Evolutionary conservation across 441 rosid genomes (phyloP), one percentile per base, ranked within the genome.

Genomic region (Pelargonium cotyledonis): DNA sequence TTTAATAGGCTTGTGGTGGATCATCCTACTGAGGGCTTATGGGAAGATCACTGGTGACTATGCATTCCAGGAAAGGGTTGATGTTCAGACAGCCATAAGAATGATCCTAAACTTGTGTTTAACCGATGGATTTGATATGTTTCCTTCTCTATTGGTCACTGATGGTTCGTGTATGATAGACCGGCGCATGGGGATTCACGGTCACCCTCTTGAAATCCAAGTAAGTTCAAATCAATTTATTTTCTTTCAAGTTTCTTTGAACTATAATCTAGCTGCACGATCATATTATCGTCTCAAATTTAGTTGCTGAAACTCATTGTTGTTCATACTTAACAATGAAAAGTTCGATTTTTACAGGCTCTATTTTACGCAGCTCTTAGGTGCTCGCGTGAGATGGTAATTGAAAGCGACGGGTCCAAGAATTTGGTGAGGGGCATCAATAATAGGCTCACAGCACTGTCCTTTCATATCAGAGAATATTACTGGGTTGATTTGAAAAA

Each of bases 81-180:
- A 93, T 77, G 97, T 93, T 70, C 98, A 89, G 72, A 93, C 98
- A 77, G 98, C 97, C 62, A 88, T 93, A 69, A 93, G 87, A 78
- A 89, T 93, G 83, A 89, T 93, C 58, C 80, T 91, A 70, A 87
- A 81, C 78, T 76, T 91, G 49, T 89, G 95, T 77, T 83, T 93
- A 71, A 90, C 96, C 11, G 98, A 93, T 74, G 98, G 97, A 63
- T 93, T 93, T 71, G 97, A 91, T 77, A 91, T 91, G 98, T 93
- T 93, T 71, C 97, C 97, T 15, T 88, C 97, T 18, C 82, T 93
- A 74, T 63, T 93, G 76, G 98, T 93, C 8, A 91, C 96, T 0
- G 98, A 91, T 70, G 95, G 97, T 74, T 87, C 97, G 70, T 93
- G 98, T 83, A 93, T 93, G 97, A 86, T 91, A 76, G 97, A 90